These are phyloP conservation scores for Isabelozyma rhagii DNA, from an alignment of 805 yeast species.

Conservation along the genomic window DNA sequence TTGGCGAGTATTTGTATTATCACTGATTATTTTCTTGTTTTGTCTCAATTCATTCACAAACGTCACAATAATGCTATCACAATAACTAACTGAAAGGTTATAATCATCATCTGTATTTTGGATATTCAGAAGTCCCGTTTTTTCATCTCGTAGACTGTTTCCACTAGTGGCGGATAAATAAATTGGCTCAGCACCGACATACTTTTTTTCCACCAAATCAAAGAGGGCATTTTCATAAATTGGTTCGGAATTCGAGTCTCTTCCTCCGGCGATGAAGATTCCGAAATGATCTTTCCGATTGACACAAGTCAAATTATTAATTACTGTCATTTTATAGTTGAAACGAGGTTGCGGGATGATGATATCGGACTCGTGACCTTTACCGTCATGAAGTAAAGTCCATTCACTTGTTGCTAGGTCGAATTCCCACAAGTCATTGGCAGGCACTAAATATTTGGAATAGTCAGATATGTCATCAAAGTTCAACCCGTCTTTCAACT, in stretches of 20 bases:
- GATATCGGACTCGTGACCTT: conserved; percentile 13
- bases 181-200: conserved; percentile 19
- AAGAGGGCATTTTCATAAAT: conserved; percentile 36
- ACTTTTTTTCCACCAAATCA: conserved; percentile 42
- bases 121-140: conserved; percentile 9
- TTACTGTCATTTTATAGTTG: conserved; percentile 48
- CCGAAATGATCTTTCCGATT: conserved; percentile 44
- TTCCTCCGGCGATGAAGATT: conserved; percentile 53
- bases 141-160: conserved; percentile 7
- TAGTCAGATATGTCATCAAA: not conserved
- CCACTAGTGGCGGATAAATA: conserved; percentile 11
- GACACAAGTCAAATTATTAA: conserved; percentile 34
- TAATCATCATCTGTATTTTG: conserved; percentile 12
- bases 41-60: conserved; percentile 23
- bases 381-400: conserved; percentile 45
- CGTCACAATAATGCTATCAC: conserved; percentile 31
- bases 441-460: conserved; percentile 36
- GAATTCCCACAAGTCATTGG: conserved; percentile 70
- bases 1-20: not conserved
- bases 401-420: conserved; percentile 52
- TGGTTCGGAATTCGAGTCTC: conserved; percentile 29
- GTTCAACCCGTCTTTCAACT: conserved; percentile 21
- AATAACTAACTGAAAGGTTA: conserved; percentile 26
- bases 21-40: conserved; percentile 1
- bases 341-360: conserved; percentile 40